A percentile compares a stretch with the other conserved stretches of the same genome.
These are phyloP conservation scores for Penicillium cosmopolitanum DNA, from an alignment of 495 filamentous ascomycete species.

Conservation along the genomic window DNA sequence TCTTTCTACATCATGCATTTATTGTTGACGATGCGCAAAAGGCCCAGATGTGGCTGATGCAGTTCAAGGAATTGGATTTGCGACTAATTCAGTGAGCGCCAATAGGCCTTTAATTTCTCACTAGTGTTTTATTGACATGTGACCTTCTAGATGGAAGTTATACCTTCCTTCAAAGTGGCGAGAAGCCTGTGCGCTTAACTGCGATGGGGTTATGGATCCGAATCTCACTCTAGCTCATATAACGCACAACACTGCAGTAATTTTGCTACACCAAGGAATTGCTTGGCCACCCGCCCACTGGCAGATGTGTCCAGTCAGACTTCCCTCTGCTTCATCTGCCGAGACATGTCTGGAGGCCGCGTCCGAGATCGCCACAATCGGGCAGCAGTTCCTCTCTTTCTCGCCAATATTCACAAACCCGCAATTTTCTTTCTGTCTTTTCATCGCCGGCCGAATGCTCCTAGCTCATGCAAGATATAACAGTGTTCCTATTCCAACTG, in stretches of 20 bases:
- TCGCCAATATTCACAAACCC: slow-evolving; percentile 26
- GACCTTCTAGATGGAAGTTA: slow-evolving; percentile 40
- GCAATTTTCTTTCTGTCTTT: slow-evolving; percentile 30
- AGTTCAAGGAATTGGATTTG: slow-evolving; percentile 25
- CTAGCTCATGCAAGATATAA: slow-evolving; percentile 35
- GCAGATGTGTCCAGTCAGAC: slow-evolving; percentile 20
- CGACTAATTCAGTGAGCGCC: slow-evolving; percentile 20
- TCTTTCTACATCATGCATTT: slow-evolving; percentile 17
- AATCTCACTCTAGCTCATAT: slow-evolving; percentile 32
- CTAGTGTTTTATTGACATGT: not conserved
- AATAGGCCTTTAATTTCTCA: not conserved
- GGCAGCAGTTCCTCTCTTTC: slow-evolving; percentile 22
- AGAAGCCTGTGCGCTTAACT: slow-evolving; percentile 15
- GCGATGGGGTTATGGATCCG: slow-evolving; percentile 24
- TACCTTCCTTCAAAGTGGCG: slow-evolving; percentile 44
- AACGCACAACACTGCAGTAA: slow-evolving; percentile 31
- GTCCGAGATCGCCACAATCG: slow-evolving; percentile 26
- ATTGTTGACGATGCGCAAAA: slow-evolving; percentile 33
- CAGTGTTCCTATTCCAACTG: slow-evolving; percentile 19
- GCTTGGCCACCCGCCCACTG: slow-evolving; percentile 29
- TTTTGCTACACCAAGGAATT: slow-evolving; percentile 29
- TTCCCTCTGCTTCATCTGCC: slow-evolving; percentile 21
- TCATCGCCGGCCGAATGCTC: slow-evolving; percentile 37
- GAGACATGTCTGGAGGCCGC: slow-evolving; percentile 33
- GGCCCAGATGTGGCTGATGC: slow-evolving; percentile 38